Base-by-base conservation (phyloP, 768 basidiomycete species). In the Holtermanniella nyarrowii region DNA sequence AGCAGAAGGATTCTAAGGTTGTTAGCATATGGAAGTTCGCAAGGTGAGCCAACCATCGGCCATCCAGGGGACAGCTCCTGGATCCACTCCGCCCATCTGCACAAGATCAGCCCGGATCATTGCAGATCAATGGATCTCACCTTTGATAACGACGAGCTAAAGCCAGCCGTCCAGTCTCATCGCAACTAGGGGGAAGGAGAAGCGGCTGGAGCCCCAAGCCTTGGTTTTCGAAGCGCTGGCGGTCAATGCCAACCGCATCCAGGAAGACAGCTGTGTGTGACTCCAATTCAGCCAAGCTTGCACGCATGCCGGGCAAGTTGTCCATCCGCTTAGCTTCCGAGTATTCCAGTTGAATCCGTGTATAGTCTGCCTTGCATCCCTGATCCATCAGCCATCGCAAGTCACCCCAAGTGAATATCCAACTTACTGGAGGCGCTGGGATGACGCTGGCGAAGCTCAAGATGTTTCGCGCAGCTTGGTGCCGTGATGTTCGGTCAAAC, bases 341-440 rank as follows among this genome's bases (percentile, higher is more conserved):
- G 46, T 45, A 55, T 56, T 66, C 48, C 42, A 71, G 65, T 24
- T 64, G 49, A 18, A 71, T 46, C 26, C 52, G 48, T 27, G 59
- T 63, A 49, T 71, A 71, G n/a, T 57, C 54, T 1, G 66, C 66
- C 46, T 68, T 64, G 31, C 62, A 59, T 1, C 68, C 67, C 68
- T 69, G 25, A 42, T n/a, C 40, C 12, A 24, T 20, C 12, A 26
- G 22, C 3, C 26, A 40, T n/a, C 47, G 43, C 23, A 22, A 48
- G 45, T 23, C 44, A 42, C 10, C 3, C 26, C 40, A 37, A 50
- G 2, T 4, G 21, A 16, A 25, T 43, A 25, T 41, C 20, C 37
- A 5, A 21, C 42, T 12, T 21, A 39, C 26, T 5, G 25, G 4
- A 43, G 42, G 21, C 21, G 22, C 21, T 10, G 5, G 18, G 5